phyloP scores from a whole-genome alignment of 257 asterid species.

The Perilla frutescens region DNA sequence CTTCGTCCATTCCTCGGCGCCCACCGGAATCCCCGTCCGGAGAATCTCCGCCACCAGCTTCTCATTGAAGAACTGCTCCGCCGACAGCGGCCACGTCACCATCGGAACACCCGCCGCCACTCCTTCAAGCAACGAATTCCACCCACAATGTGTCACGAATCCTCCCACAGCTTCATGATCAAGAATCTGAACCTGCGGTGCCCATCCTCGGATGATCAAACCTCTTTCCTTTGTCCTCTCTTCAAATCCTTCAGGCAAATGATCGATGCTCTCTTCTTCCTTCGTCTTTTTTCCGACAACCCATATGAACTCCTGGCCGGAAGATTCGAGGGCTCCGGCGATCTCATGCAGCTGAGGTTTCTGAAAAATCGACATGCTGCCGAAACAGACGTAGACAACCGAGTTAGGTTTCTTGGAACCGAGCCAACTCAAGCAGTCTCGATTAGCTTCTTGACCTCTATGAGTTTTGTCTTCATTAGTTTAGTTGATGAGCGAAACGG shows the following conservation, averaged over 20 bases:
- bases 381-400: slow-evolving; percentile 45
- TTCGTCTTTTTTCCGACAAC: slow-evolving; percentile 21
- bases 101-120: slow-evolving; percentile 48
- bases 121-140: slow-evolving; percentile 49
- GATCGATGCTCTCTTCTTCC: neutral
- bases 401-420: slow-evolving; percentile 38
- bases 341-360: slow-evolving; percentile 46
- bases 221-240: slow-evolving; percentile 34
- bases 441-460: slow-evolving; percentile 28
- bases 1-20: slow-evolving; percentile 42
- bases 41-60: slow-evolving; percentile 38
- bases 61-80: slow-evolving; percentile 52
- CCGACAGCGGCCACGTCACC: slow-evolving; percentile 55
- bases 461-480: slow-evolving; percentile 34
- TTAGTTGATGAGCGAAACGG: slow-evolving; percentile 43
- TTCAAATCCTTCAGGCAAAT: slow-evolving; percentile 39
- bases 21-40: slow-evolving; percentile 46
- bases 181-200: slow-evolving; percentile 43
- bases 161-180: slow-evolving; percentile 49
- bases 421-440: slow-evolving; percentile 45
- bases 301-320: slow-evolving; percentile 45
- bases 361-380: slow-evolving; percentile 40
- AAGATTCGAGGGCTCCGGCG: slow-evolving; percentile 44
- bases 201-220: slow-evolving; percentile 45
- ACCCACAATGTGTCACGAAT: slow-evolving; percentile 54